These are phyloP conservation scores for Fusarium longipes DNA, from an alignment of 2,329 filamentous ascomycete species.

Conservation along the genomic window DNA sequence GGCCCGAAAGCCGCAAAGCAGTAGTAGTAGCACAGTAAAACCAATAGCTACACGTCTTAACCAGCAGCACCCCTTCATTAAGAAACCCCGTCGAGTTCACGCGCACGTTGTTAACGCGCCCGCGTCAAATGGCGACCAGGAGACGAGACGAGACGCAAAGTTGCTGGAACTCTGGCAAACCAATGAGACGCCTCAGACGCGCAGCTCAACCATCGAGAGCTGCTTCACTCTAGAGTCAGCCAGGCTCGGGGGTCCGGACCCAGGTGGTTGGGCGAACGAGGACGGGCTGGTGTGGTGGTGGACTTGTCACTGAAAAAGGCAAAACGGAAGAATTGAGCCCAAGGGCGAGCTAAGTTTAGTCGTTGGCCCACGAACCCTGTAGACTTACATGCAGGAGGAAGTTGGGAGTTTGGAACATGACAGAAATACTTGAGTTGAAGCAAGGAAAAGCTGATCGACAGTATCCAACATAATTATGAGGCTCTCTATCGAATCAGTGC, in stretches of 20 bases:
- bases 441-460: conserved; percentile 33
- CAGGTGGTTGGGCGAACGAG: conserved; percentile 44
- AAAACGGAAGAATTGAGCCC: conserved; percentile 18
- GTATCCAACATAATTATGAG: conserved; percentile 21
- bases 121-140: conserved; percentile 43
- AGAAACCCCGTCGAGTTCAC: conserved; percentile 27
- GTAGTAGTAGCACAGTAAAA: conserved; percentile 21
- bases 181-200: conserved; percentile 41
- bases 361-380: conserved; percentile 29
- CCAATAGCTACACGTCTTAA: conserved; percentile 19
- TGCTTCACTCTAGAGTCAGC: conserved; percentile 34
- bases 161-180: conserved; percentile 1
- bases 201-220: conserved; percentile 39
- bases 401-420: conserved; percentile 16
- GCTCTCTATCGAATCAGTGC: conserved; percentile 7
- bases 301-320: conserved; percentile 19
- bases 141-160: not conserved
- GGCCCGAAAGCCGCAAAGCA: conserved; percentile 28
- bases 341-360: conserved; percentile 39
- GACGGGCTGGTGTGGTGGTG: conserved; percentile 10
- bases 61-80: conserved; percentile 38
- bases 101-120: conserved; percentile 39
- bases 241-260: conserved; percentile 25
- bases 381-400: conserved; percentile 17
- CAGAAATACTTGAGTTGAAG: conserved; percentile 26